Evolutionary conservation across 2,329 filamentous ascomycete species (phyloP).

Genomic region (Byssothecium circinans): DNA sequence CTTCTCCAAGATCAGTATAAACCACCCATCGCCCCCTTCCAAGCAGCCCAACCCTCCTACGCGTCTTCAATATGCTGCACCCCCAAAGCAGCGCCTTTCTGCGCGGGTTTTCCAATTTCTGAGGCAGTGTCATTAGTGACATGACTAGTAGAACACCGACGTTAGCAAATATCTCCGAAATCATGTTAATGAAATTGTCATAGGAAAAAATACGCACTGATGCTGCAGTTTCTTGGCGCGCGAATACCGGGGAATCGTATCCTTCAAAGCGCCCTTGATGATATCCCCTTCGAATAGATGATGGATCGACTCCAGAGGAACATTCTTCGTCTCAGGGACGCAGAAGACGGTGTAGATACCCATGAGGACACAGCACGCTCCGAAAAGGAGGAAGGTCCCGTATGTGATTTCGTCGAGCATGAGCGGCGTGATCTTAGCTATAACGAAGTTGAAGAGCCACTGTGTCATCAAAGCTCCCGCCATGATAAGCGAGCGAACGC

Average conservation of each 20-base stretch:
- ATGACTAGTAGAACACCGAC: constrained; percentile 5
- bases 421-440: constrained; percentile 45
- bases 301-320: constrained; percentile 47
- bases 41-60: no score
- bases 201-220: constrained; percentile 4
- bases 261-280: constrained; percentile 43
- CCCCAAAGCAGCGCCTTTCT: constrained; percentile 19
- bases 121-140: constrained; percentile 32
- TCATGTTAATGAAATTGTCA: no score
- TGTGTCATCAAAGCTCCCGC: constrained; percentile 50
- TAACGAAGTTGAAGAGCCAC: constrained; percentile 47
- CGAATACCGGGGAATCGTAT: constrained; percentile 42
- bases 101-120: constrained; percentile 19
- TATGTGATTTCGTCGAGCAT: constrained; percentile 49
- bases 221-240: constrained; percentile 42
- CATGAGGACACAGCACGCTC: constrained; percentile 47
- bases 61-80: not conserved
- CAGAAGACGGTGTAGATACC: constrained; percentile 46
- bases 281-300: constrained; percentile 48
- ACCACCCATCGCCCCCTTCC: no score
- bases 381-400: constrained; percentile 49
- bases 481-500: constrained; percentile 48
- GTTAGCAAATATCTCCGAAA: no score
- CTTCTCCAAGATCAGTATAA: no score
- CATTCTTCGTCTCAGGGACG: constrained; percentile 49